A percentile compares a stretch with the other conserved stretches of the same genome.
Conservation (phyloP, 306 rosid species). For the Sicyos baderoa region DNA sequence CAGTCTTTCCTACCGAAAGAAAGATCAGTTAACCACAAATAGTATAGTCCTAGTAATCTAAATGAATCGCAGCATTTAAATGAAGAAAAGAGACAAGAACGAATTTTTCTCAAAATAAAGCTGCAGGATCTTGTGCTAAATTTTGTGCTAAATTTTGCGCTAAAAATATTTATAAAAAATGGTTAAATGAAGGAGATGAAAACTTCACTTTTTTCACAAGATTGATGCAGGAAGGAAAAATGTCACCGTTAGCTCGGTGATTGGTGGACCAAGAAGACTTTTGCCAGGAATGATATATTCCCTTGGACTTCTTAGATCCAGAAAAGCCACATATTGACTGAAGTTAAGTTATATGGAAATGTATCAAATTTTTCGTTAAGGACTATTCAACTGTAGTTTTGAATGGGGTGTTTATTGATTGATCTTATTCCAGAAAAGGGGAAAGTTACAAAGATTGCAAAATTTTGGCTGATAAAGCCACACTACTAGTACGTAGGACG, state of each 20-base stretch:
- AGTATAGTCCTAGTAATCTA: not conserved
- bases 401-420: not conserved
- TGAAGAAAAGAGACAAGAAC: not conserved
- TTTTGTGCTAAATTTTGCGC: not conserved
- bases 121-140: not conserved
- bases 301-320: not conserved
- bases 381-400: not conserved
- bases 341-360: not conserved
- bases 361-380: not conserved
- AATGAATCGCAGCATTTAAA: not conserved
- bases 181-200: conserved; percentile 11
- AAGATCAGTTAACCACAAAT: not conserved
- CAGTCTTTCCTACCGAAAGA: not conserved
- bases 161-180: not conserved
- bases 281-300: not conserved
- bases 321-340: too few species aligned
- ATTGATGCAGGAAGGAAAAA: not conserved
- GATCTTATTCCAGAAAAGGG: not conserved
- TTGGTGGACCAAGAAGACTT: not conserved
- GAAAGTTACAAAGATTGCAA: not conserved
- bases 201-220: not conserved
- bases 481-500: not conserved
- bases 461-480: not conserved
- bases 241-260: not conserved
- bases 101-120: not conserved